Base-by-base conservation (phyloP, 1,284 basidiomycete genomes). In the Ceratobasidium theobromae region DNA sequence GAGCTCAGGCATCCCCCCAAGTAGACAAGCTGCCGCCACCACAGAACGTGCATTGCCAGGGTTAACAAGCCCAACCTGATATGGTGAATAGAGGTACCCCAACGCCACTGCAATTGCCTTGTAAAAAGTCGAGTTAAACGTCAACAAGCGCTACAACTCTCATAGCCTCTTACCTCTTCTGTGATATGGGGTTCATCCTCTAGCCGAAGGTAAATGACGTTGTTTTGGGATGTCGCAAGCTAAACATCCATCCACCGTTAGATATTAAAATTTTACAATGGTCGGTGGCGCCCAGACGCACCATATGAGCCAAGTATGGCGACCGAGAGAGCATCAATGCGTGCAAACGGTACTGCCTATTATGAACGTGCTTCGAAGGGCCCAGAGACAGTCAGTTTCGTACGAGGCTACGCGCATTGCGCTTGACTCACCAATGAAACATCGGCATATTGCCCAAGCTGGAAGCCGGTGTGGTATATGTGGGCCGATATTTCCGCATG, bases 1-100 rank as follows among this genome's bases (percentile, higher is more conserved):
- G 30, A 94, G 79, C 49, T 93, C 90, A 48, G 91, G 85, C 87
- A 94, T 89, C 46, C 88, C 90, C 62, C 89, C 89, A 49, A 94
- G 83, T 40, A 93, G 80, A 75, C 87, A 89, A 4, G 87, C 88
- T 46, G 90, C 88, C 38, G 91, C 89, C 55, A 95, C 84, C 43
- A 92, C 88, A 16, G 85, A 86, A 71, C 91, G 85, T 66, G 91
- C 88, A 77, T 94, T 94, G 71, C 84, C 81, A 52, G 87, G 81
- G 71, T 82, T 83, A 71, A 94, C 82, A 66, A 85, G 77, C 72
- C 79, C 82, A 70, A 89, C 76, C 52, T 88, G 87, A 70, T 84
- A 79, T 58, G 87, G 81, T 33, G 89, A 90, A 75, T 91, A 91
- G 43, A 91, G 82, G 76, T 89, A 91, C 55, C 89, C 88, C 67